phyloP scores from a whole-genome alignment of 345 rosid genomes.

The Lepidium aucheri region DNA sequence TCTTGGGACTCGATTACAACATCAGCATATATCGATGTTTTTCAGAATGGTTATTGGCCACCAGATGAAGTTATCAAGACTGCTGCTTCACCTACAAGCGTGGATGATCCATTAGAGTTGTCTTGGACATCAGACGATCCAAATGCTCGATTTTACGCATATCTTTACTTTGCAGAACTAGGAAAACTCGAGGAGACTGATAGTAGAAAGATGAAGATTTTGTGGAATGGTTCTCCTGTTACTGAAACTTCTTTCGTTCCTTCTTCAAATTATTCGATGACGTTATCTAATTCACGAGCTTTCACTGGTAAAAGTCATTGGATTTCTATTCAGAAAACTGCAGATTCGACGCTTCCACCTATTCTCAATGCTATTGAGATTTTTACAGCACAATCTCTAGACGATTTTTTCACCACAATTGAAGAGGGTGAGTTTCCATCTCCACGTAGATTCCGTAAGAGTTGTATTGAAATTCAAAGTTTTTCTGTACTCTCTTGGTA shows the following conservation, averaged over 20 bases:
- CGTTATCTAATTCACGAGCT: conserved; percentile 19
- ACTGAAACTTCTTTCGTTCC: conserved; percentile 16
- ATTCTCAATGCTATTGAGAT: conserved; percentile 34
- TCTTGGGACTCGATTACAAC: conserved; percentile 26
- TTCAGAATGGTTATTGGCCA: conserved; percentile 25
- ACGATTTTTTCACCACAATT: not conserved
- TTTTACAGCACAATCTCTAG: not conserved
- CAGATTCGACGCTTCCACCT: conserved; percentile 26
- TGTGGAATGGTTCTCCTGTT: conserved; percentile 24
- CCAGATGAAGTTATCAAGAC: conserved; percentile 34
- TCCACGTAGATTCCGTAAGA: not conserved
- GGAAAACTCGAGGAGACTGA: conserved; percentile 4
- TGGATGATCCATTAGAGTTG: conserved; percentile 9
- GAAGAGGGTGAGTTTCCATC: conserved; percentile 20
- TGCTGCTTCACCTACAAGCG: conserved; percentile 21
- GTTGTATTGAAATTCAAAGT: not conserved
- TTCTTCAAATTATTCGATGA: conserved; percentile 5
- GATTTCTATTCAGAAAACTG: conserved; percentile 22
- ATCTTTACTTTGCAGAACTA: conserved; percentile 29
- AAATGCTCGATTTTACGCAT: conserved; percentile 17
- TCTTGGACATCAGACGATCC: conserved; percentile 21
- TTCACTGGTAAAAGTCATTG: conserved; percentile 16
- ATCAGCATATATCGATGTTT: conserved; percentile 12
- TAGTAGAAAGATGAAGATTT: conserved; percentile 22
- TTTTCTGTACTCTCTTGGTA: not conserved